phyloP scores from a whole-genome alignment of 495 filamentous ascomycete genomes.

The Staphylotrichum longicolle region DNA sequence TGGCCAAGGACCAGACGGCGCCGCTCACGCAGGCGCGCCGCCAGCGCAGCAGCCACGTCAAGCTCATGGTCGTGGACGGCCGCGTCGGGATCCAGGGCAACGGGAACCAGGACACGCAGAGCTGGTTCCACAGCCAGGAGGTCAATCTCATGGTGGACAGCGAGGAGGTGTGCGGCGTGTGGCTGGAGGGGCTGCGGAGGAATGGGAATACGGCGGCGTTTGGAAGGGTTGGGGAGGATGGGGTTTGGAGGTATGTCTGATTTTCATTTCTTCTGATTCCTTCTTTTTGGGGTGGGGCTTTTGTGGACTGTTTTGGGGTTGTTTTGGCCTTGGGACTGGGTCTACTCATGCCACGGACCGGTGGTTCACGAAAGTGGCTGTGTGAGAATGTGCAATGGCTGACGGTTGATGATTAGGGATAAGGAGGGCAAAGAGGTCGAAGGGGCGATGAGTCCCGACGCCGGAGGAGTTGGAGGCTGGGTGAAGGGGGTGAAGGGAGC shows the following conservation, averaged over 20 bases:
- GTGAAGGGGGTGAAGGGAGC: slow-evolving; percentile 61
- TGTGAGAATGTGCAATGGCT: too few relatives aligned
- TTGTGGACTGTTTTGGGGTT: too few relatives aligned
- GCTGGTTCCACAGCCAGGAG: slow-evolving; percentile 74
- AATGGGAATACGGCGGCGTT: slow-evolving; percentile 71
- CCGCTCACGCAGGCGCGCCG: slow-evolving; percentile 64
- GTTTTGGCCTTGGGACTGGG: too few relatives aligned
- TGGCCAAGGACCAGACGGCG: slow-evolving; percentile 65
- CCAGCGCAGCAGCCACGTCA: slow-evolving; percentile 67
- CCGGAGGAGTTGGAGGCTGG: slow-evolving; percentile 60
- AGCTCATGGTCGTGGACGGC: slow-evolving; percentile 71
- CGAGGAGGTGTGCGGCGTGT: slow-evolving; percentile 54
- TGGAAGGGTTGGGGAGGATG: slow-evolving; percentile 59
- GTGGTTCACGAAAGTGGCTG: too few relatives aligned
- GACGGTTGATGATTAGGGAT: slow-evolving; percentile 32
- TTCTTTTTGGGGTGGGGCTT: too few relatives aligned
- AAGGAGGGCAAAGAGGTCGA: slow-evolving; percentile 51
- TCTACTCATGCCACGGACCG: too few relatives aligned
- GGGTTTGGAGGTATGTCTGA: slow-evolving; percentile 48
- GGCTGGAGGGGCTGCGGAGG: slow-evolving; percentile 59
- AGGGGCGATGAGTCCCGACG: slow-evolving; percentile 59
- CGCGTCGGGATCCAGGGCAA: slow-evolving; percentile 67
- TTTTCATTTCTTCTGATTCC: too few relatives aligned
- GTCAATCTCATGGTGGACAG: slow-evolving; percentile 72
- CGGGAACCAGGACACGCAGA: slow-evolving; percentile 81